Conservation (phyloP, 192 early-diverging fungal genomes). For the Backusella tuberculispora region DNA sequence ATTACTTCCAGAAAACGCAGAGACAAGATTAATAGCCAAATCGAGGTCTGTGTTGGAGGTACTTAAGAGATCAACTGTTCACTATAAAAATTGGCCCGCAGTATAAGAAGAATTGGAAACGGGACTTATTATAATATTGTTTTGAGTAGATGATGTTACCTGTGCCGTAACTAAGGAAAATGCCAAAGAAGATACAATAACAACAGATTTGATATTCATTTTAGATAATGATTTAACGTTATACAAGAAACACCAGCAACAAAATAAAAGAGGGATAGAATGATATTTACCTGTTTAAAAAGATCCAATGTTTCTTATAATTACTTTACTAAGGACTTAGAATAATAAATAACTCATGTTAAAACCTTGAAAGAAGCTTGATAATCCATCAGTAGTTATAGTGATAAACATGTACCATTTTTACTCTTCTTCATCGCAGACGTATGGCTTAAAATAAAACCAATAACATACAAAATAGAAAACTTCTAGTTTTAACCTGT, state of each 20-base stretch:
- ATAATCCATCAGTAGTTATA: no score
- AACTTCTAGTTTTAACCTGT: no score
- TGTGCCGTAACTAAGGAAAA: conserved; percentile 22
- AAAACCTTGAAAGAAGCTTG: not conserved
- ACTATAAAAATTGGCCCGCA: conserved; percentile 30
- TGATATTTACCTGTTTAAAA: not conserved
- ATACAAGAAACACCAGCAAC: not conserved
- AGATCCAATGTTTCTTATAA: not conserved
- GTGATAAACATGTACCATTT: no score
- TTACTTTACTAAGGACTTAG: no score
- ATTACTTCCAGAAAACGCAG: not conserved
- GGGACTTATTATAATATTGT: conserved; percentile 34
- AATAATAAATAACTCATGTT: no score
- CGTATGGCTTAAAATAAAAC: no score
- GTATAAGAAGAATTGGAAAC: conserved; percentile 30
- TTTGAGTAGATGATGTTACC: conserved; percentile 20
- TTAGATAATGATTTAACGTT: not conserved
- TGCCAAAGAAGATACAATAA: not conserved
- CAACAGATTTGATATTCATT: not conserved
- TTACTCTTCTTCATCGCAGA: no score
- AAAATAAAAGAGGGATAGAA: not conserved
- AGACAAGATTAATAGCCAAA: conserved; percentile 27
- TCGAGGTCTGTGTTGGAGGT: conserved; percentile 22
- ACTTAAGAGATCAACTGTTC: conserved; percentile 16
- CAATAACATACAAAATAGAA: no score